Conservation (phyloP, 345 rosid species). For the Boechera stricta region DNA sequence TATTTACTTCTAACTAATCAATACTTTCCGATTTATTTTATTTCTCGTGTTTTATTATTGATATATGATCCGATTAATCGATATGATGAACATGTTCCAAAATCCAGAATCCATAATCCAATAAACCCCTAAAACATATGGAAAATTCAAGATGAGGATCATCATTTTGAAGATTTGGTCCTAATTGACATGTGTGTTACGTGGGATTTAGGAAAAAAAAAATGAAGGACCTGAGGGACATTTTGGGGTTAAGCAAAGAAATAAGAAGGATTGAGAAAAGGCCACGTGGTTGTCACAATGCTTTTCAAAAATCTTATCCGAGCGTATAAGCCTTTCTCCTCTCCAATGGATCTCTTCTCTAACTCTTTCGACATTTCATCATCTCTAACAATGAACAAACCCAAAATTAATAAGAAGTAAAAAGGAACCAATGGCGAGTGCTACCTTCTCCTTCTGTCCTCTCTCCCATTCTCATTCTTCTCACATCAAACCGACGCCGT, state of each 20-base stretch:
- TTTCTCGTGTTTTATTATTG: too few species aligned
- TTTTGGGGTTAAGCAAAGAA: slow-evolving; percentile 13
- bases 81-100: too few species aligned
- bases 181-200: too few species aligned
- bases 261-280: slow-evolving; percentile 2
- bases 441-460: slow-evolving; percentile 66
- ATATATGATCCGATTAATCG: too few species aligned
- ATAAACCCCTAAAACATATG: too few species aligned
- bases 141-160: too few species aligned
- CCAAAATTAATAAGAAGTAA: slow-evolving; percentile 2
- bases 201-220: too few species aligned
- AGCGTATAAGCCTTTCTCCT: background rate
- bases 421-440: slow-evolving; percentile 64
- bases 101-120: too few species aligned
- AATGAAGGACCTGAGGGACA: background rate
- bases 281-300: slow-evolving; percentile 42
- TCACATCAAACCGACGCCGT: slow-evolving; percentile 42
- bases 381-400: slow-evolving; percentile 37
- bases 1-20: too few species aligned
- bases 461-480: slow-evolving; percentile 35
- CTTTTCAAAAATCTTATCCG: slow-evolving; percentile 45
- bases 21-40: too few species aligned
- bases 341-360: slow-evolving; percentile 24
- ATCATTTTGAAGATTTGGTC: background rate
- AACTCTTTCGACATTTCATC: slow-evolving; percentile 11